Evolutionary conservation across 768 basidiomycete genomes (phyloP).

Genomic region (Russula griseocarnosa): DNA sequence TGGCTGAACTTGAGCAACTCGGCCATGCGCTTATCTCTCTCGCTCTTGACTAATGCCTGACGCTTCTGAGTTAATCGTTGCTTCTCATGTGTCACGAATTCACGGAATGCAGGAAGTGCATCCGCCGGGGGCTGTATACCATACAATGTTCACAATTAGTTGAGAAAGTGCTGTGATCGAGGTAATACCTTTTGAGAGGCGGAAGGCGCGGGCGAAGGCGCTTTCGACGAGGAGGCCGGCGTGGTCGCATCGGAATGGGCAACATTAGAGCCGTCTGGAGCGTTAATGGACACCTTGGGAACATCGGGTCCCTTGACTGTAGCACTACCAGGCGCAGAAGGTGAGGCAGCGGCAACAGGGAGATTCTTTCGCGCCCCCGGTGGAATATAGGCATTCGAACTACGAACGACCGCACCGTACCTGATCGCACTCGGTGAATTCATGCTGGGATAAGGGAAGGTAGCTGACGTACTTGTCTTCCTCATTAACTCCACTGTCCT

Average conservation of each 20-base stretch:
- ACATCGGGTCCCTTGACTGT: conserved; percentile 43
- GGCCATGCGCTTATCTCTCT: conserved; percentile 92
- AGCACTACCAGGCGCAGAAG: conserved; percentile 35
- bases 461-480: conserved; percentile 79
- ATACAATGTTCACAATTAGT: conserved; percentile 15
- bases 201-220: conserved; percentile 61
- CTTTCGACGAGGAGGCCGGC: conserved; percentile 48
- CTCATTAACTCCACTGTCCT: conserved; percentile 79
- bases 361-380: conserved; percentile 72
- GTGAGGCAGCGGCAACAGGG: conserved; percentile 30
- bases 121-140: conserved; percentile 59
- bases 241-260: conserved; percentile 40
- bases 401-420: conserved; percentile 88
- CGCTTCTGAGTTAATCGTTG: conserved; percentile 88
- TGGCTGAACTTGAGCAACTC: conserved; percentile 91
- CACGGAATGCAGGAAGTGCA: conserved; percentile 79
- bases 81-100: conserved; percentile 90
- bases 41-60: conserved; percentile 82
- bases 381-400: conserved; percentile 88
- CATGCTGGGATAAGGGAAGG: conserved; percentile 19
- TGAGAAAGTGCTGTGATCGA: background rate
- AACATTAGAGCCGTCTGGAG: conserved; percentile 62
- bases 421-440: conserved; percentile 43
- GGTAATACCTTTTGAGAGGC: conserved; percentile 49
- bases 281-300: conserved; percentile 73